Evolutionary conservation across 169 alveolate species (phyloP), one percentile per base, ranked within the genome.

Genomic region (Babesia caballi): DNA sequence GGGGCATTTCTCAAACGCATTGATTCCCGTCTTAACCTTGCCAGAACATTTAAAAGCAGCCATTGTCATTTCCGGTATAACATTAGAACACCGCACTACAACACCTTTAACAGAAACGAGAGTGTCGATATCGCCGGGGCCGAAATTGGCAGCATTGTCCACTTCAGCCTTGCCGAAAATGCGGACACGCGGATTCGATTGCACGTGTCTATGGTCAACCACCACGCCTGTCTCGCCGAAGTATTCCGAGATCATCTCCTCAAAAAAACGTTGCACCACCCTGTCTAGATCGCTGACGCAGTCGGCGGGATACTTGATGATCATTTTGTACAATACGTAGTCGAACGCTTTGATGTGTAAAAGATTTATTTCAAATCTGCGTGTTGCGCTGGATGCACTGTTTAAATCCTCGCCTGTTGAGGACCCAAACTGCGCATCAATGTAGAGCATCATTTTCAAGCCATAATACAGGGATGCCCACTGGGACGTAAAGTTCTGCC

Each of bases 41-140:
- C 96, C 95, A 2, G 94, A 93, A 61, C 99, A 97, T 73, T 94
- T 90, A 82, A 97, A 97, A 27, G 94, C 95, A 1, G 99, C 99
- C 88, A 93, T 94, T 32, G 97, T 94, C 98, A 97, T 97, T 86
- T 96, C 99, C 8, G 99, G 99, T 38, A 95, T 89, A 25, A 97
- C 89, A 68, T 95, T 97, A 12, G 98, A 93, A 46, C 94, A 91
- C 60, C 99, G 93, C 40, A 96, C 95, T 4, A 97, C 98, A 14
- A 96, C 94, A 38, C 99, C 99, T 53, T 91, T 88, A n/a, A 97
- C 87, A n/a, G 97, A 92, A 7, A 97, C 94, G 46, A 97, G 71
- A 27, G 93, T 84, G 78, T 90, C 93, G 44, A 90, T 89, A 50
- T 90, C 92, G 19, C 71, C 68, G 15, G 95, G 96, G 44, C 91